Conservation (phyloP, 352 stramenopile genomes). For the Phytophthora pini region DNA sequence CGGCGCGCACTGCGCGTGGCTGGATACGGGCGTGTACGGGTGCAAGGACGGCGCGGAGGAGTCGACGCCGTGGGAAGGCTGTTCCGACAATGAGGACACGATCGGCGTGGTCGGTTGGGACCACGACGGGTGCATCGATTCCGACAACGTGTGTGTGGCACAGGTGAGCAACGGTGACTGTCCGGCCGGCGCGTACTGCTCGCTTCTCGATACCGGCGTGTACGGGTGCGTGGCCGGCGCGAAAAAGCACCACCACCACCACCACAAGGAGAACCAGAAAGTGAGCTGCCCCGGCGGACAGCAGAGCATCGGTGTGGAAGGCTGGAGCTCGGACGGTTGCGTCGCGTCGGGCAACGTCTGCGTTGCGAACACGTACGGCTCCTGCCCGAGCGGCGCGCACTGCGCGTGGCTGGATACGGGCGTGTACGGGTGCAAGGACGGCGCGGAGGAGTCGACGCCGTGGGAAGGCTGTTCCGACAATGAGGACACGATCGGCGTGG, state of each 20-base stretch:
- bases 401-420: constrained; percentile 34
- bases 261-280: constrained; percentile 21
- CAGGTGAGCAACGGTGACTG: constrained; percentile 30
- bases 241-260: constrained; percentile 25
- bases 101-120: constrained; percentile 28
- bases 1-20: constrained; percentile 32
- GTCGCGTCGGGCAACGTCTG: constrained; percentile 25
- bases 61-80: constrained; percentile 1
- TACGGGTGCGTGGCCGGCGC: constrained; percentile 28
- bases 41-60: constrained; percentile 21
- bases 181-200: constrained; percentile 30
- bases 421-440: constrained; percentile 36
- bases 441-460: constrained; percentile 27
- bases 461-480: constrained; percentile 24
- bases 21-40: constrained; percentile 42
- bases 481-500: constrained; percentile 32
- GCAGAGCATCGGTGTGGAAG: constrained; percentile 25
- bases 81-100: constrained; percentile 10
- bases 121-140: constrained; percentile 46
- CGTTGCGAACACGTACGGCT: constrained; percentile 30
- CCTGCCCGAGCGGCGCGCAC: constrained; percentile 28
- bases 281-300: constrained; percentile 23
- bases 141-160: constrained; percentile 24
- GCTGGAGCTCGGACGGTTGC: constrained; percentile 27
- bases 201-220: constrained; percentile 29